Evolutionary conservation across 768 basidiomycete species (phyloP), one percentile per base, ranked within the genome.

Genomic region (Suillus subluteus): DNA sequence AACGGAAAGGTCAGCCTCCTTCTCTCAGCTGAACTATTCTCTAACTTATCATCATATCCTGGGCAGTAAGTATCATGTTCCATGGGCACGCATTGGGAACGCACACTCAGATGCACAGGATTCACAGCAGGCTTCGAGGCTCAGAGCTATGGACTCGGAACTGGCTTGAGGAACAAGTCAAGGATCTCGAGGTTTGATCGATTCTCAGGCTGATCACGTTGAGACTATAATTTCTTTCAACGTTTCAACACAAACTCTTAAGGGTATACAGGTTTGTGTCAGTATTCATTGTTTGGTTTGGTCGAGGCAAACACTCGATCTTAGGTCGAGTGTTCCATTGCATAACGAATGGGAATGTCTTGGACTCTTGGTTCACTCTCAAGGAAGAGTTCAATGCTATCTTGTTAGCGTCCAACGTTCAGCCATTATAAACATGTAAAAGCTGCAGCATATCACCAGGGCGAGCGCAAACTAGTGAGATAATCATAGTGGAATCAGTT

Each of bases 161-260:
- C 5, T 86, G 80, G 76, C 67, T 83, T 63, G 84, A 86, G 54
- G 82, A 84, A 52, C 82, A 84, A 63, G 76, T 83, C 23, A 71
- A 75, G 43, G 64, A 66, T 2, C 21, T 78, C 13, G 74, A 38
- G 55, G n/a, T 26, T 5, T 41, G 18, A 44, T 44, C 21, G 44
- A 46, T 46, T 11, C 44, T 46, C 21, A 46, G 1, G 44, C 8
- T 46, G 21, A n/a, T 21, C 21, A n/a, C 7, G 1, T 46, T 9
- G 21, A 21, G 21, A n/a, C 21, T 46, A n/a, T 46, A 21, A 46
- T 46, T 46, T 21, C 21, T 21, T 46, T 46, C 41, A 6, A 43
- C 16, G 41, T 43, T 43, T 43, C 0, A 7, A 43, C 16, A 16
- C 13, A 41, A 41, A 16, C 2, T 16, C 16, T 32, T 40, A 15